Base-by-base conservation (phyloP, 805 yeast species). In the Sungouiozyma intestinalis region DNA sequence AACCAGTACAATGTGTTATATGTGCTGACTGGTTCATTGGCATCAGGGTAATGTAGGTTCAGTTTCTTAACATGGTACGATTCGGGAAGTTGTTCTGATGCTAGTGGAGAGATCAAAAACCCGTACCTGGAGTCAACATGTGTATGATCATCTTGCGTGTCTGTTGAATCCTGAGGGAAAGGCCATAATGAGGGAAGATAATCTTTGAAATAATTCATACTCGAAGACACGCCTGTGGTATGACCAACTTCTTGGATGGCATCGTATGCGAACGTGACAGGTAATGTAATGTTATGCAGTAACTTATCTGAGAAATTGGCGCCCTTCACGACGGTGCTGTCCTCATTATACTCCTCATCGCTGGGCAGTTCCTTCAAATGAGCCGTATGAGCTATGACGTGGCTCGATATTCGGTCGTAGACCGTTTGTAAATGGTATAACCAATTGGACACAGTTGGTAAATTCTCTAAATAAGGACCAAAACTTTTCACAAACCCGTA, bases 181-280 rank as follows among this genome's bases (percentile, higher is more conserved):
- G 32, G 35, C 9, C 45, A 20, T 50, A 55, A 52, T 16, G 33
- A 46, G 2, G 65, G 64, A 5, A 60, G 45, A 43, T 57, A 58
- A 38, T 51, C 52, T 36, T 53, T 51, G 11, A 60, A 43, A 18
- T 55, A 41, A 1, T 63, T 58, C 36, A 60, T 46, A 42, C 63
- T 60, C 29, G 44, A 50, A 3, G 62, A 49, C 3, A 61, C 51
- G 2, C 65, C 65, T 1, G 64, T 54, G 33, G 62, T 58, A 3
- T 45, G 39, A 11, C 65, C 62, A 16, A 61, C 57, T 39, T 61
- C 65, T 36, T 59, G 63, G n/a, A 60, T 51, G 2, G 63, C 56
- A 43, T 61, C 65, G 33, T 55, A 56, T 21, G 65, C 60, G 42
- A 61, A 55, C 1, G 59, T 43, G 16, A 61, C 45, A 3, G 65